phyloP scores from a whole-genome alignment of 164 flowering plant genomes.

The Umbellularia californica region DNA sequence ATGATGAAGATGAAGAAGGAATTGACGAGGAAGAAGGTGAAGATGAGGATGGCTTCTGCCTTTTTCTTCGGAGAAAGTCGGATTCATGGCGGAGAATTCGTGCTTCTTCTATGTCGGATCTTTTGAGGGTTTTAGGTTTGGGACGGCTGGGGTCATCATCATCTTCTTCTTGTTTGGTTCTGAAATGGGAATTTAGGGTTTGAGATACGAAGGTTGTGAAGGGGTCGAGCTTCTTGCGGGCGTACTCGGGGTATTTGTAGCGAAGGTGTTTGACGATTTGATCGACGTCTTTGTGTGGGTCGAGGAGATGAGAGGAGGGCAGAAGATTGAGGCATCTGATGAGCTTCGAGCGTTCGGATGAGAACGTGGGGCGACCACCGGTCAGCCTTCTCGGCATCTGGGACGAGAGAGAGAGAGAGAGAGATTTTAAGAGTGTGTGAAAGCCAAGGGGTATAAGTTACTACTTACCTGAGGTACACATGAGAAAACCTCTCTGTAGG shows the following conservation, averaged over 20 bases:
- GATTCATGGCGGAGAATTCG: slow-evolving; percentile 30
- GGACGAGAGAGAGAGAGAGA: background rate
- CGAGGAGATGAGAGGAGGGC: background rate
- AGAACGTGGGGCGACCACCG: background rate
- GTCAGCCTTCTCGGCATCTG: background rate
- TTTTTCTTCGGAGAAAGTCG: slow-evolving; percentile 22
- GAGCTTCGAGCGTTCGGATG: background rate
- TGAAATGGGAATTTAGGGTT: slow-evolving; percentile 18
- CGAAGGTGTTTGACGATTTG: slow-evolving; percentile 53
- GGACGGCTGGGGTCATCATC: background rate
- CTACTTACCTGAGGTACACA: no score
- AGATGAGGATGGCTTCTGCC: slow-evolving; percentile 4
- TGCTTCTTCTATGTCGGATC: slow-evolving; percentile 30
- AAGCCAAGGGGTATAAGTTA: no score
- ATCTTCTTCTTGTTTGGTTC: no score
- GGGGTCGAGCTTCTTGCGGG: slow-evolving; percentile 31
- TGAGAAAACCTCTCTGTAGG: no score
- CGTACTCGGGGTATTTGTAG: slow-evolving; percentile 36
- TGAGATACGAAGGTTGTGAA: slow-evolving; percentile 28
- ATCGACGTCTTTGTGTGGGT: slow-evolving; percentile 16
- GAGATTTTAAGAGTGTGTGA: background rate
- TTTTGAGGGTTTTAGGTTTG: slow-evolving; percentile 32
- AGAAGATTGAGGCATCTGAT: background rate
- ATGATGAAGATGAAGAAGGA: no score
- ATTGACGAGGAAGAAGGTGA: slow-evolving; percentile 4